Percentiles rank a stretch among this genome's conserved stretches.
Evolutionary conservation across 1,139 yeast genomes (phyloP).

Genomic region (Geotrichum macrosporum): DNA sequence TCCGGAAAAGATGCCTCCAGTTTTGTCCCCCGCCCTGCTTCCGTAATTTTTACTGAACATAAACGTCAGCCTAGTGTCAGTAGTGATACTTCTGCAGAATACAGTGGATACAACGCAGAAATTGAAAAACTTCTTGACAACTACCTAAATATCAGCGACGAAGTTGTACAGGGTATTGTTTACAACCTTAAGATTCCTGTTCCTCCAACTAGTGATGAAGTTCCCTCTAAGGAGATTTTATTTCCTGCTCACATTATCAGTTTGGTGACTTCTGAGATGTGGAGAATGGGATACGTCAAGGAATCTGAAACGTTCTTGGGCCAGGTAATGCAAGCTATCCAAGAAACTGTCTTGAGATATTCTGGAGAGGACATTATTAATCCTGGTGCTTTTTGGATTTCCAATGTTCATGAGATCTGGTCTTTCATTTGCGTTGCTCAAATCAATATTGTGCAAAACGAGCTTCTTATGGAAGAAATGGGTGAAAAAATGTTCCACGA

Average conservation of each 20-base stretch:
- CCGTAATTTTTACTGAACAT: slow-evolving; percentile 31
- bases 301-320: slow-evolving; percentile 91
- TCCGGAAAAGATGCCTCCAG: slow-evolving; percentile 29
- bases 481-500: slow-evolving; percentile 87
- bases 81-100: slow-evolving; percentile 32
- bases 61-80: slow-evolving; percentile 29
- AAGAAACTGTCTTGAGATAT: slow-evolving; percentile 45
- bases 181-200: slow-evolving; percentile 86
- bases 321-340: slow-evolving; percentile 83
- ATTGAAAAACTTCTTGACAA: slow-evolving; percentile 57
- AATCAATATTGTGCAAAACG: slow-evolving; percentile 79
- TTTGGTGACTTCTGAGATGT: slow-evolving; percentile 91
- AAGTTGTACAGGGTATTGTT: slow-evolving; percentile 81
- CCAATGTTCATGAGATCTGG: slow-evolving; percentile 91
- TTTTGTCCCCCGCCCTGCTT: slow-evolving; percentile 37
- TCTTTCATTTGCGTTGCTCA: slow-evolving; percentile 95
- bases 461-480: slow-evolving; percentile 75
- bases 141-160: slow-evolving; percentile 72
- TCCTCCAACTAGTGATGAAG: slow-evolving; percentile 75
- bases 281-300: slow-evolving; percentile 92
- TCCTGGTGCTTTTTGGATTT: slow-evolving; percentile 96
- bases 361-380: slow-evolving; percentile 84
- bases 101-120: slow-evolving; percentile 37
- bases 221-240: slow-evolving; percentile 82
- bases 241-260: slow-evolving; percentile 96